Conservation (phyloP, 2,329 filamentous ascomycete species). For the Stachybotrys chlorohalonatus region DNA sequence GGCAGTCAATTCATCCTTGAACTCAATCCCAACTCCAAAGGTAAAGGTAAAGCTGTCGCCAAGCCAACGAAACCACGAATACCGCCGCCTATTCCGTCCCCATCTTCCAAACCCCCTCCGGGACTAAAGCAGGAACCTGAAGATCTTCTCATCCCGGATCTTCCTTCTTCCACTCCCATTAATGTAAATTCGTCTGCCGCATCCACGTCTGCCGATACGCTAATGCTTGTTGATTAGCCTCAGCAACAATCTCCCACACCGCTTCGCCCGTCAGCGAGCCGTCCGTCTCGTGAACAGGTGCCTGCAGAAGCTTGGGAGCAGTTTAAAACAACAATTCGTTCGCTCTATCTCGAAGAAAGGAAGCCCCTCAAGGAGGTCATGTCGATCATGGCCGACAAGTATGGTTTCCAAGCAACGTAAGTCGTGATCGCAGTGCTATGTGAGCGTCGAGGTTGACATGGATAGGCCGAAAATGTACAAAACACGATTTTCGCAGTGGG, state of each 20-base stretch:
- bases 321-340: slow-evolving; percentile 34
- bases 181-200: background rate
- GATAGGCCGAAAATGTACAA: slow-evolving; percentile 45
- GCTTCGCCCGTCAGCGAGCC: slow-evolving; percentile 2
- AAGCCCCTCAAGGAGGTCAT: slow-evolving; percentile 44
- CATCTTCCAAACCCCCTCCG: slow-evolving; percentile 11
- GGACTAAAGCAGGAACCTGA: slow-evolving; percentile 18
- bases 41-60: slow-evolving; percentile 23
- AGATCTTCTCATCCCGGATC: background rate
- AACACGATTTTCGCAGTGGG: slow-evolving; percentile 45
- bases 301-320: slow-evolving; percentile 38
- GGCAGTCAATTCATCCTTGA: slow-evolving; percentile 27
- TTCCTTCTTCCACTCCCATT: background rate
- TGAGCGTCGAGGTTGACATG: background rate
- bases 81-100: slow-evolving; percentile 10
- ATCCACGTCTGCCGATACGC: background rate
- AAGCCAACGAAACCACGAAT: slow-evolving; percentile 21
- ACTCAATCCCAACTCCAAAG: slow-evolving; percentile 19
- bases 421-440: slow-evolving; percentile 7
- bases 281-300: slow-evolving; percentile 32
- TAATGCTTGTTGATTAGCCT: background rate
- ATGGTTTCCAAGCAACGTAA: slow-evolving; percentile 40
- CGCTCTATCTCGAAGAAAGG: slow-evolving; percentile 38
- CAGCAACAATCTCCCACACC: background rate
- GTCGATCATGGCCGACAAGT: slow-evolving; percentile 38